These are phyloP conservation scores for Anethum foeniculum DNA, from an alignment of 140 eudicot genomes.

Conservation along the genomic window DNA sequence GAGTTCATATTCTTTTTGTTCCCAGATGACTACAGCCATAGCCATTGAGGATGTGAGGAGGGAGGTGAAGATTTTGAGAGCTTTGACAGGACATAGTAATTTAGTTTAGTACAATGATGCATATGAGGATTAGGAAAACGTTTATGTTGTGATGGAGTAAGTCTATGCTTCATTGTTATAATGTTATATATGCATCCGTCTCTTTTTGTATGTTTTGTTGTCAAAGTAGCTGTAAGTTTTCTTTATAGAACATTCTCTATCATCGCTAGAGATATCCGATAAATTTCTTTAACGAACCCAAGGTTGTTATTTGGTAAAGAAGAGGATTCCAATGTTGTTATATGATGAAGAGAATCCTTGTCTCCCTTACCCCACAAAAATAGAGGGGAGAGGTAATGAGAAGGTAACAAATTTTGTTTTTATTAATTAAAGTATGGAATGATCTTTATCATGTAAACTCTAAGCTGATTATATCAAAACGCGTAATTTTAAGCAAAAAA, in stretches of 20 bases:
- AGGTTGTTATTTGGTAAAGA: not conserved
- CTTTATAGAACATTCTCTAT: not conserved
- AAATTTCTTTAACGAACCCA: not conserved
- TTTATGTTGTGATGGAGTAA: conserved; percentile 90
- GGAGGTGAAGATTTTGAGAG: conserved; percentile 76
- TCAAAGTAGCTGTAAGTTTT: not conserved
- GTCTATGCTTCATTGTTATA: conserved; percentile 1
- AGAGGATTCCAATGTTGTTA: not conserved
- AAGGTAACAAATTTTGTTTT: not conserved
- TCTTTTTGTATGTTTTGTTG: not conserved
- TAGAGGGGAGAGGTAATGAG: not conserved
- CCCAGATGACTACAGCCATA: conserved; percentile 82
- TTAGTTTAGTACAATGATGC: conserved; percentile 74
- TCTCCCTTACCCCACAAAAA: not conserved
- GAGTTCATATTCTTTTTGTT: not conserved
- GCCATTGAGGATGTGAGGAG: conserved; percentile 89
- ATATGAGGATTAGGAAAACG: conserved; percentile 66
- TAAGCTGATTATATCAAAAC: not conserved
- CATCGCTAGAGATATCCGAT: not conserved
- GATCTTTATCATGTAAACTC: not conserved
- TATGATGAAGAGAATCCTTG: not conserved
- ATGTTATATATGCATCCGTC: not conserved
- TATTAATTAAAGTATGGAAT: not conserved
- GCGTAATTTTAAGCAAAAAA: not conserved
- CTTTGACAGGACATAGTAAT: conserved; percentile 70